Evolutionary conservation across 2,329 filamentous ascomycete species (phyloP), one percentile per base, ranked within the genome.

Genomic region (Bimuria novae-zelandiae): DNA sequence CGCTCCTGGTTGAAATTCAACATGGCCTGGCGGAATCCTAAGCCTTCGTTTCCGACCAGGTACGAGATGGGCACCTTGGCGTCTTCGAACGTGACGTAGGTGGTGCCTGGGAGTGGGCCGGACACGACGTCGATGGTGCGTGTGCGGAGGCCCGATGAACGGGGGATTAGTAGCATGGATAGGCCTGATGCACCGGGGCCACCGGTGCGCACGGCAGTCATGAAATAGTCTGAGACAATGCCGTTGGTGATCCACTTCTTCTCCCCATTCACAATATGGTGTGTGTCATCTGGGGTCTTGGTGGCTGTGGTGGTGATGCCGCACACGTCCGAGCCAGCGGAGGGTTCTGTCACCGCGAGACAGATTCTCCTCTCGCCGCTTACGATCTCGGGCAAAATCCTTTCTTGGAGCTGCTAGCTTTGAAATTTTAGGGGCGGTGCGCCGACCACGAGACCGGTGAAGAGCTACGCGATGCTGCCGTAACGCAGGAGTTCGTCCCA

Each of bases 1-100:
- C 88, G 82, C 71, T 92, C 89, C 70, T 91, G 88, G 75, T 91
- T 91, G 81, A 91, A 91, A 74, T 91, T 89, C 49, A 84, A 87
- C 86, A 89, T 89, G 64, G 89, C 83, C 65, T 89, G 89, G 53
- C 78, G 81, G 87, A 92, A 90, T 4, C 89, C 89, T 63, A 82
- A 76, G 10, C 87, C 88, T 69, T 91, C 88, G 17, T 78, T 61
- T 3, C 88, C 89, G 52, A 92, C 84, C 7, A 91, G 73, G 66
- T 91, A 90, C 64, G 83, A 82, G 0, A 84, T 80, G 0, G 88
- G 88, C 1, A 92, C 88, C 52, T 84, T 80, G 17, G 91, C 89
- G 48, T 91, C 87, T 63, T 90, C 88, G 1, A 92, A 79, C 67
- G 89, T 87, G 61, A 92, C 90, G 70, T 84, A 91, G 0, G 89